Base-by-base conservation (phyloP, 1,284 basidiomycete species). In the Rhodotorula sp. region DNA sequence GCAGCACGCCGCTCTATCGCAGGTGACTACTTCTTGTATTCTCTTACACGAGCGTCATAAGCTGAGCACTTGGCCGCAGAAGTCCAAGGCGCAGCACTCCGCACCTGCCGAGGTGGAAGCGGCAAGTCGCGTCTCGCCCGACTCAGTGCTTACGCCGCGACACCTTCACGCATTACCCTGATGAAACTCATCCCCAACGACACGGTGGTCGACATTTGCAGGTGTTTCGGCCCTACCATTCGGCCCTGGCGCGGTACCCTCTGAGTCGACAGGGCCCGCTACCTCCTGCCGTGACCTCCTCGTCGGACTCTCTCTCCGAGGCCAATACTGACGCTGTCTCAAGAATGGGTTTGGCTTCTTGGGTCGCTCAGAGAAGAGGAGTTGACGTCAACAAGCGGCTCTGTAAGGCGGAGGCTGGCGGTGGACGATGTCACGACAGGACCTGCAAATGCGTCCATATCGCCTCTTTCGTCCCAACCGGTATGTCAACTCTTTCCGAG, bases 181-280 rank as follows among this genome's bases (percentile, higher is more conserved):
- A 51, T 51, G 24, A n/a, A n/a, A 51, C 56, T n/a, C 20, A n/a
- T 24, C 24, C 17, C 59, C 24, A 26, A 26, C 22, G 22, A 29
- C 20, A 29, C 48, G 29, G n/a, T 8, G 8, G 10, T 24, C 30
- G 15, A 33, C 29, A 57, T 4, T 7, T 10, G n/a, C 59, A 69
- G 60, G 49, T 67, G 3, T 73, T 70, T 61, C 68, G 62, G 30
- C 68, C 67, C 1, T 73, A 73, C 60, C 18, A 49, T 22, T 73
- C 71, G 18, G 64, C 71, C 12, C 57, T 73, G 18, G 58, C 68
- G n/a, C 71, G 67, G 2, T 69, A 66, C 46, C 67, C 71, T 26
- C 63, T 70, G 26, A 56, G 55, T 30, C 68, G 68, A 10, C 24
- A 51, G 14, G 49, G 24, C 22, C 49, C 49, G 22, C 22, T 26